Evolutionary conservation across 1,284 basidiomycete genomes (phyloP).

Genomic region (Peniophora sp.): DNA sequence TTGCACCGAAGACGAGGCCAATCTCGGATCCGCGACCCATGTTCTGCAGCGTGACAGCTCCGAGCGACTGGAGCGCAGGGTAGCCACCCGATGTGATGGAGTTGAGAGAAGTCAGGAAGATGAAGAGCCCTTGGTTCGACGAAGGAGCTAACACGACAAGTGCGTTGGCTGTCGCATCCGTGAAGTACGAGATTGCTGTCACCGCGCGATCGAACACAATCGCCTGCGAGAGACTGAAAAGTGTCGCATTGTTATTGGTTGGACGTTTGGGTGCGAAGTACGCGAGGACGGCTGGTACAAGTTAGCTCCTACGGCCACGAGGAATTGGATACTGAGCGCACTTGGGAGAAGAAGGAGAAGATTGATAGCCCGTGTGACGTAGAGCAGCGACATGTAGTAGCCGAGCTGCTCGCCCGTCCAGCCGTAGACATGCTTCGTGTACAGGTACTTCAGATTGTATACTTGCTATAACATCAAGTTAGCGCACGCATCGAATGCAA

Average conservation of each 20-base stretch:
- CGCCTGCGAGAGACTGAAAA: conserved; percentile 24
- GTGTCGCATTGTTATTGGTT: neutral
- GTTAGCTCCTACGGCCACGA: too few species aligned
- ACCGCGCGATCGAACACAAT: conserved; percentile 35
- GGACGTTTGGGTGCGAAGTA: conserved; percentile 8
- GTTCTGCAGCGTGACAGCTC: conserved; percentile 38
- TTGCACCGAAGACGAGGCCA: conserved; percentile 42
- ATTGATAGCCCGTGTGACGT: conserved; percentile 39
- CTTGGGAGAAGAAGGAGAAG: conserved; percentile 40
- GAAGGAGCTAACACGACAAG: conserved; percentile 16
- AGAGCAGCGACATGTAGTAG: conserved; percentile 44
- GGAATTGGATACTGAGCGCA: conserved; percentile 18
- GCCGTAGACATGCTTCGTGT: conserved; percentile 40
- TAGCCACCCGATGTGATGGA: conserved; percentile 39
- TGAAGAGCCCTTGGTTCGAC: conserved; percentile 35
- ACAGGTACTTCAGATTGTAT: conserved; percentile 44
- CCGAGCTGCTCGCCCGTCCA: conserved; percentile 43
- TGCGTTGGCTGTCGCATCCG: conserved; percentile 22
- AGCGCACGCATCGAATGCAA: neutral
- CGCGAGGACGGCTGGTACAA: conserved; percentile 10
- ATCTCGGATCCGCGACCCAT: conserved; percentile 35
- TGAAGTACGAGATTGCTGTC: conserved; percentile 33
- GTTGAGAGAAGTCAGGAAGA: conserved; percentile 22
- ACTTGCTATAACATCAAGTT: conserved; percentile 28
- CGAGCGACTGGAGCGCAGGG: conserved; percentile 39